A percentile compares a stretch with the other conserved stretches of the same genome.
phyloP scores from a whole-genome alignment of 2,329 filamentous ascomycete genomes.

The Zopfia rhizophila region DNA sequence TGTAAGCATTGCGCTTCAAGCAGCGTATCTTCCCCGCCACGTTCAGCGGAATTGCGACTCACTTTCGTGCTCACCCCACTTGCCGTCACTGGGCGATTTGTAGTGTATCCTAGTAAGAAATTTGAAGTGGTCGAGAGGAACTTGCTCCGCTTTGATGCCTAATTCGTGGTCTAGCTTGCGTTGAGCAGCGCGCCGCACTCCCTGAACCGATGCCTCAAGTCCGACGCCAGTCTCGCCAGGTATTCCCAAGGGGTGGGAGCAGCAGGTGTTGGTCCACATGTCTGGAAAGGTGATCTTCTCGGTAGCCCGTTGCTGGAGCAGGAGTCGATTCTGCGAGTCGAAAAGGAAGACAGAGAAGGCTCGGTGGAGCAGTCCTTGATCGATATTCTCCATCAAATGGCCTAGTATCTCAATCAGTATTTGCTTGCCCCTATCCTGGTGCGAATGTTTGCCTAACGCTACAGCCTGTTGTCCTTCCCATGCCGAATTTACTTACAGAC shows the following conservation, averaged over 20 bases:
- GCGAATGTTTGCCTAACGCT: neutral
- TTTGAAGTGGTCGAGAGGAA: slow-evolving; percentile 89
- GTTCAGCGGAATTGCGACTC: slow-evolving; percentile 55
- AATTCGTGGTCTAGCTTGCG: slow-evolving; percentile 95
- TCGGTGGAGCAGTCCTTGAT: slow-evolving; percentile 93
- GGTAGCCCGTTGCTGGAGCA: slow-evolving; percentile 92
- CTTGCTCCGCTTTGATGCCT: slow-evolving; percentile 87
- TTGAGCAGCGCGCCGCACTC: slow-evolving; percentile 91
- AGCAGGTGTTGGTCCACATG: slow-evolving; percentile 99
- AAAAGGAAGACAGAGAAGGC: slow-evolving; percentile 99
- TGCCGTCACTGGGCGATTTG: slow-evolving; percentile 94
- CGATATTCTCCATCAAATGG: slow-evolving; percentile 98
- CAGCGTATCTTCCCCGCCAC: no score
- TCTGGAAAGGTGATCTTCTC: slow-evolving; percentile 99
- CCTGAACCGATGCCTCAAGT: slow-evolving; percentile 80
- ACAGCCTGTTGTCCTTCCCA: neutral
- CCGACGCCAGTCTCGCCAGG: slow-evolving; percentile 89
- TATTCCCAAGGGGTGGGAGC: slow-evolving; percentile 93
- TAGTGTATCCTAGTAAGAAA: slow-evolving; percentile 99
- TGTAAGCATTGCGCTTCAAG: slow-evolving; percentile 30
- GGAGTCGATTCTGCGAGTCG: slow-evolving; percentile 89
- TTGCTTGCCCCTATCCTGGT: neutral
- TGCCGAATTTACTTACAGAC: slow-evolving; percentile 73
- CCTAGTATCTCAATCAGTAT: slow-evolving; percentile 62
- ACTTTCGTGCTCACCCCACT: slow-evolving; percentile 99